Evolutionary conservation across 768 basidiomycete species (phyloP).

Genomic region (Guyanaporus albipodus): DNA sequence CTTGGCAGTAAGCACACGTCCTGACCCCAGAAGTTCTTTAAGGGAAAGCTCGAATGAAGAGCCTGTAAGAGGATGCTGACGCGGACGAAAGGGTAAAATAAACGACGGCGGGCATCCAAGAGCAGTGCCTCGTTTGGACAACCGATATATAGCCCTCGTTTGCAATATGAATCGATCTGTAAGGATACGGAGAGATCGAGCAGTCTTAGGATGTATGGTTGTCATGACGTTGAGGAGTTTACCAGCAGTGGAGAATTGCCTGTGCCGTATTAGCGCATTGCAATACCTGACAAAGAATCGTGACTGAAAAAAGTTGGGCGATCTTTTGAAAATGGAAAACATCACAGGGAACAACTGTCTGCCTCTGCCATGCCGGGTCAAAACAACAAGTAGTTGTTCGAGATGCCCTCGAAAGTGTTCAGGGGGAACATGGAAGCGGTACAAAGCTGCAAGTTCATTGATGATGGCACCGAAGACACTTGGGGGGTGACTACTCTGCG

Average conservation of each 20-base stretch:
- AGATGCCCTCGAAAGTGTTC: slow-evolving; percentile 41
- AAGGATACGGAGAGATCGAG: slow-evolving; percentile 6
- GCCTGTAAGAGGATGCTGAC: slow-evolving; percentile 2
- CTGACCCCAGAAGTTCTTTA: slow-evolving; percentile 27
- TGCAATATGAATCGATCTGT: slow-evolving; percentile 4
- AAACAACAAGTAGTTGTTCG: slow-evolving; percentile 40
- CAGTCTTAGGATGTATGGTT: slow-evolving; percentile 9
- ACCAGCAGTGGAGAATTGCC: slow-evolving; percentile 37
- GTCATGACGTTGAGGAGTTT: slow-evolving; percentile 27
- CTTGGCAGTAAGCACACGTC: slow-evolving; percentile 43
- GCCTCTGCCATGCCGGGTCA: slow-evolving; percentile 38
- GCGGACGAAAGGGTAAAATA: slow-evolving; percentile 16
- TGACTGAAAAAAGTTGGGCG: slow-evolving; percentile 39
- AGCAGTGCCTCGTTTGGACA: not conserved
- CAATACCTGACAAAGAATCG: slow-evolving; percentile 36
- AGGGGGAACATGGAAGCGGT: slow-evolving; percentile 31
- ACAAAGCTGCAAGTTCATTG: slow-evolving; percentile 36
- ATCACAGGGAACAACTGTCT: slow-evolving; percentile 37
- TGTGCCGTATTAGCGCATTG: slow-evolving; percentile 37
- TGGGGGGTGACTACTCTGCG: slow-evolving; percentile 29
- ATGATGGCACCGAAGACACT: slow-evolving; percentile 33
- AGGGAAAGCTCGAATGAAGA: slow-evolving; percentile 14
- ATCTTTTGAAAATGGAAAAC: slow-evolving; percentile 33
- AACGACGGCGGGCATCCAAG: slow-evolving; percentile 11
- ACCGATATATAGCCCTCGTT: slow-evolving; percentile 10